Percentiles rank a stretch among this genome's conserved stretches.
Conservation (phyloP, 2,329 filamentous ascomycete species). For the Xylariaceae sp. region DNA sequence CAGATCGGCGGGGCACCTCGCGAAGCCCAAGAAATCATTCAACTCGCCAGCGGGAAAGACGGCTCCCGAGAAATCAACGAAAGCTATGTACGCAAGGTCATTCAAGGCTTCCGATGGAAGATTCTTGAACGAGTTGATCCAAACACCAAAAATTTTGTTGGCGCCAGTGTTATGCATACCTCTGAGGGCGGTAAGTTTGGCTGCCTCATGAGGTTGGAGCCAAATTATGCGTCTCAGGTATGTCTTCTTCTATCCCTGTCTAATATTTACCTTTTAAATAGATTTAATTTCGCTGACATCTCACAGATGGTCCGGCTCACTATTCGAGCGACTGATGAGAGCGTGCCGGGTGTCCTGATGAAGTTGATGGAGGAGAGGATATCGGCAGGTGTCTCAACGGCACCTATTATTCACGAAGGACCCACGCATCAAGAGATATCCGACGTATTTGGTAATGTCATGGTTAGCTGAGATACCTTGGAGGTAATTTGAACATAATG, state of each 20-base stretch:
- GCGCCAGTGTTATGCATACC: constrained; percentile 80
- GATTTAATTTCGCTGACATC: constrained; percentile 13
- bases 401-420: constrained; percentile 36
- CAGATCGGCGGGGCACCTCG: constrained; percentile 88
- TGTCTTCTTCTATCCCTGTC: constrained; percentile 31
- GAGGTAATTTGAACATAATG: constrained; percentile 15
- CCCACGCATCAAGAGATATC: constrained; percentile 50
- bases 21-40: constrained; percentile 85
- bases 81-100: constrained; percentile 64
- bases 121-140: constrained; percentile 82
- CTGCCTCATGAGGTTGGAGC: constrained; percentile 88
- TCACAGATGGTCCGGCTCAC: constrained; percentile 85
- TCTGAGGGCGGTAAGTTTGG: constrained; percentile 86
- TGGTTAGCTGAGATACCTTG: constrained; percentile 40
- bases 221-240: constrained; percentile 89
- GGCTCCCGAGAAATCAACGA: constrained; percentile 63
- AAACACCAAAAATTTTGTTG: constrained; percentile 90
- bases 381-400: constrained; percentile 47
- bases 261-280: no score
- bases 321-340: constrained; percentile 88
- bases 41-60: constrained; percentile 51
- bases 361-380: constrained; percentile 86
- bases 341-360: constrained; percentile 72
- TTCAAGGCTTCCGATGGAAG: constrained; percentile 87
- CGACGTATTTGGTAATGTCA: constrained; percentile 53